Evolutionary conservation across 345 rosid genomes (phyloP).

Genomic region (Microcos paniculata): DNA sequence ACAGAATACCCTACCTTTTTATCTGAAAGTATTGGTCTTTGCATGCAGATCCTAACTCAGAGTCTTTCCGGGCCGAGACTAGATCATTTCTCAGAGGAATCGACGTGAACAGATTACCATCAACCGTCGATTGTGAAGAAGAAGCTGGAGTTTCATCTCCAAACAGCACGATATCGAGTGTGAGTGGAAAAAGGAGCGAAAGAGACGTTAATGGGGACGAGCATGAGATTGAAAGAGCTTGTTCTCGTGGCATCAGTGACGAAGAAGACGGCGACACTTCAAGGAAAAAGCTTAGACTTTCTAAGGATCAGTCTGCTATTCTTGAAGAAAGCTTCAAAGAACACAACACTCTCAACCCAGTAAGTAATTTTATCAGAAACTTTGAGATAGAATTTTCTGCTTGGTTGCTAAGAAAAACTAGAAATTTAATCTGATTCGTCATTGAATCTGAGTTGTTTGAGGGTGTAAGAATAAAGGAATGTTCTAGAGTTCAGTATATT

Average conservation of each 20-base stretch:
- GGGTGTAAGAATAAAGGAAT: not conserved
- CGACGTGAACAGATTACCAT: slow-evolving; percentile 86
- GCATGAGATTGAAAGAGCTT: slow-evolving; percentile 58
- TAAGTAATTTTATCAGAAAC: slow-evolving; percentile 30
- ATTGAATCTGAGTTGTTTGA: not conserved
- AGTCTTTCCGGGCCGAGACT: slow-evolving; percentile 47
- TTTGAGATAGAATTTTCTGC: not conserved
- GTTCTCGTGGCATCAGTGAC: slow-evolving; percentile 78
- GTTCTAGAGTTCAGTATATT: not conserved
- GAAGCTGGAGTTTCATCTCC: slow-evolving; percentile 90
- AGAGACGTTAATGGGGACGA: slow-evolving; percentile 72
- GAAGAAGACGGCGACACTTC: slow-evolving; percentile 92
- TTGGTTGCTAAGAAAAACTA: slow-evolving; percentile 16
- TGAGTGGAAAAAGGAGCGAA: slow-evolving; percentile 89
- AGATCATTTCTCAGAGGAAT: slow-evolving; percentile 65
- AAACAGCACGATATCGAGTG: slow-evolving; percentile 89
- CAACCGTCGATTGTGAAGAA: slow-evolving; percentile 70
- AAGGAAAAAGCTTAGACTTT: slow-evolving; percentile 88
- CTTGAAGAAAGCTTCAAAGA: slow-evolving; percentile 95
- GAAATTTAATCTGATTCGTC: not conserved
- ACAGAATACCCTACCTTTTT: not conserved
- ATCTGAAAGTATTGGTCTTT: not conserved
- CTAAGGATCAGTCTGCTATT: slow-evolving; percentile 91
- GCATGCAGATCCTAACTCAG: slow-evolving; percentile 76
- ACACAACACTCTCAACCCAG: slow-evolving; percentile 94